Conservation (phyloP, 805 yeast species). For the Peterozyma toletana region DNA sequence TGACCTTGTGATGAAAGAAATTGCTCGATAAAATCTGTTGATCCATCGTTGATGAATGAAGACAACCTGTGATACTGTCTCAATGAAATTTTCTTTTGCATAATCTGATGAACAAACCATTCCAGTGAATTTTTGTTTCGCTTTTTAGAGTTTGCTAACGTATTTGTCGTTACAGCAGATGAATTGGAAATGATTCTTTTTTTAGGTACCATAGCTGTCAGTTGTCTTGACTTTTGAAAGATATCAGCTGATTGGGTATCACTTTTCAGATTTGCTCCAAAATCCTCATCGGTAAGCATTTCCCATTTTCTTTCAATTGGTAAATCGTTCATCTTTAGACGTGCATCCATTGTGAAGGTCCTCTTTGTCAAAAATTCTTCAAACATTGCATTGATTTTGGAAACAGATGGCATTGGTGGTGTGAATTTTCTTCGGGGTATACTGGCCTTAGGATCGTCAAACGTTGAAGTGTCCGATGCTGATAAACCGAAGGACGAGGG, state of each 20-base stretch:
- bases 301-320: constrained; percentile 72
- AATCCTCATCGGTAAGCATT: constrained; percentile 68
- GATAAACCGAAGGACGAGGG: not conserved
- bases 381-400: constrained; percentile 36
- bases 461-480: not conserved
- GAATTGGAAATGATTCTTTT: constrained; percentile 18
- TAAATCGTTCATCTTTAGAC: constrained; percentile 59
- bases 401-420: not conserved
- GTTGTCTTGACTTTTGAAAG: no score
- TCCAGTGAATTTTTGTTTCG: constrained; percentile 26
- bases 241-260: no score
- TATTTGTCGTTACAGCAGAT: not conserved
- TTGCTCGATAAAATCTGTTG: constrained; percentile 59
- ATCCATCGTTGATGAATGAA: constrained; percentile 9
- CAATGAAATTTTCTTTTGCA: constrained; percentile 29
- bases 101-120: constrained; percentile 33
- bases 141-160: not conserved
- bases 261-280: constrained; percentile 38
- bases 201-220: constrained; percentile 17
- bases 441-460: not conserved
- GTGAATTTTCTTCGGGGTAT: not conserved
- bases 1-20: constrained; percentile 83
- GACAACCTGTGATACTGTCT: constrained; percentile 26
- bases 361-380: constrained; percentile 65
- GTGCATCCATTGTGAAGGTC: constrained; percentile 66